A percentile compares a stretch with the other conserved stretches of the same genome.
phyloP scores from a whole-genome alignment of 2,329 filamentous ascomycete genomes.

The Achaetomium macrosporum region DNA sequence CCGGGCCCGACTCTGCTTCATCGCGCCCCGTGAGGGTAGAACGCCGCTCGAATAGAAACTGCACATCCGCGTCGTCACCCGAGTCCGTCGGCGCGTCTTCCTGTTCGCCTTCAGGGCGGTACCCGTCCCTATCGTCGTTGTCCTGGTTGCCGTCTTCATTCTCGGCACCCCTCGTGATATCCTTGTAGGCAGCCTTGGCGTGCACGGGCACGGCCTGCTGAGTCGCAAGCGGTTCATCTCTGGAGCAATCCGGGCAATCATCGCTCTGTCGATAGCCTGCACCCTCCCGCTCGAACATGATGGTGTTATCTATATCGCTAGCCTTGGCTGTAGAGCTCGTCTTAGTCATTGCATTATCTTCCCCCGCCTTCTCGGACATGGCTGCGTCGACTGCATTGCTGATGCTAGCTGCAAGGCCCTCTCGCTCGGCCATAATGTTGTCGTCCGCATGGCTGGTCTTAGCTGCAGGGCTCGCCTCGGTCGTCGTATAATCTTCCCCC shows the following conservation, averaged over 20 bases:
- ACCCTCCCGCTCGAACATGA: not conserved
- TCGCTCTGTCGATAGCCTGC: not conserved
- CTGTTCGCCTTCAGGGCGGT: not conserved
- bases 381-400: not conserved
- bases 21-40: not conserved
- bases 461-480: not conserved
- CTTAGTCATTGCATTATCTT: conserved; percentile 1
- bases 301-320: not conserved
- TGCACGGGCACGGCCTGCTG: not conserved
- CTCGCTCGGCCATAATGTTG: not conserved
- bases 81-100: not conserved
- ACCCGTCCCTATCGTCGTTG: not conserved
- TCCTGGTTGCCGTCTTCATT: not conserved
- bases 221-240: not conserved
- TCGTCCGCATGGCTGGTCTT: not conserved
- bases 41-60: not conserved
- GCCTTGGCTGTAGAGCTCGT: not conserved
- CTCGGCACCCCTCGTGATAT: not conserved
- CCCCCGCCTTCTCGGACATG: not conserved
- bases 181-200: not conserved
- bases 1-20: not conserved
- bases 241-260: not conserved
- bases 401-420: not conserved
- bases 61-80: not conserved
- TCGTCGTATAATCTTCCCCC: not conserved